Evolutionary conservation across 345 rosid genomes (phyloP).

Genomic region (Salix brachista): DNA sequence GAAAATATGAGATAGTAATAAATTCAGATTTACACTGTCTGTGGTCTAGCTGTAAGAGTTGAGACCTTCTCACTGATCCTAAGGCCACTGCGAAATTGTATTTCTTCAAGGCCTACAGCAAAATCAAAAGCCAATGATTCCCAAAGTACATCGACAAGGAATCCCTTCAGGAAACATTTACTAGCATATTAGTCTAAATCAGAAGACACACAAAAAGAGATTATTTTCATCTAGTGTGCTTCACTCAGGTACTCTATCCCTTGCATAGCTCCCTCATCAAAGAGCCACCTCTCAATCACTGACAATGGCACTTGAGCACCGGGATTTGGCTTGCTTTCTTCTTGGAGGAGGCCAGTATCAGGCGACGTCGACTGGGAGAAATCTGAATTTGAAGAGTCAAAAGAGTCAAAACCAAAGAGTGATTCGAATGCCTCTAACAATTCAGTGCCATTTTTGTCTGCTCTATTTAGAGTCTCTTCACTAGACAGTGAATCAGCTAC

Average conservation of each 20-base stretch:
- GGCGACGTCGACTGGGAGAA: conserved; percentile 41
- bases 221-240: conserved; percentile 35
- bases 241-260: conserved; percentile 43
- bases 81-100: conserved; percentile 10
- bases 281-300: conserved; percentile 66
- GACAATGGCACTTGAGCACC: conserved; percentile 40
- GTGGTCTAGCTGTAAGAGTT: conserved; percentile 16
- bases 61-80: not conserved
- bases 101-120: conserved; percentile 10
- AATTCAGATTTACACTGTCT: conserved; percentile 19
- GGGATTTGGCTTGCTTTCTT: conserved; percentile 43
- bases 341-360: conserved; percentile 41
- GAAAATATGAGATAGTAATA: conserved; percentile 3
- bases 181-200: conserved; percentile 1
- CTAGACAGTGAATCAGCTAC: conserved; percentile 26
- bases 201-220: not conserved
- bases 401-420: conserved; percentile 40
- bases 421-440: conserved; percentile 43
- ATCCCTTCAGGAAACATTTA: conserved; percentile 28
- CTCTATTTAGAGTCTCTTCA: conserved; percentile 29
- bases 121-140: conserved; percentile 5
- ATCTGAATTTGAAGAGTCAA: conserved; percentile 44
- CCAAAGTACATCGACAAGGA: not conserved
- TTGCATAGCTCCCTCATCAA: conserved; percentile 50
- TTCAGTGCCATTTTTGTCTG: conserved; percentile 19